Base-by-base conservation (phyloP, 768 basidiomycete species). In the Gautieria morchelliformis region DNA sequence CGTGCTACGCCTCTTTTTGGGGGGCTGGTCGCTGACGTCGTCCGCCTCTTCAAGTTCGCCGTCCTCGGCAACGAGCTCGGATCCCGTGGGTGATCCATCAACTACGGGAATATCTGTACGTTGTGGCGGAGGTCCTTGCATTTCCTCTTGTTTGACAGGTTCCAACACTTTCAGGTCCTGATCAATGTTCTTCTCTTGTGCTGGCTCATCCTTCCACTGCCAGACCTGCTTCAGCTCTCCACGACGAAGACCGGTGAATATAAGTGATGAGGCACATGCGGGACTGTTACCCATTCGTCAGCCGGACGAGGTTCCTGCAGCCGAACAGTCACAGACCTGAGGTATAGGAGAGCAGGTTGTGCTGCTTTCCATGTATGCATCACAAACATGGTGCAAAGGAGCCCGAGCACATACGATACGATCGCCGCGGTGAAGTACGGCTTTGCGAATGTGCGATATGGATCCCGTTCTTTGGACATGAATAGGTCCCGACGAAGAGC, bases 261-360 rank as follows among this genome's bases (percentile, higher is more conserved):
- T 59, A 63, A 93, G 85, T 8, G 87, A 80, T 52, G 84, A 59
- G 8, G 93, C 84, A 68, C 90, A 89, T 1, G 83, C 84, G 32
- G 89, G 90, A 65, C 86, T 88, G 51, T 9, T 30, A 55, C 35
- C 5, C n/a, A 49, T 48, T n/a, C 20, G 37, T 37, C 35, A 37
- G 45, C n/a, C 24, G 11, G 7, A 24, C 46, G 37, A 35, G n/a
- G n/a, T 35, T 30, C 37, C 14, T 17, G 24, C 32, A 40, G 24
- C 10, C 35, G 41, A 60, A 24, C 22, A 12, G 24, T 35, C 39
- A 20, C 80, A 65, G 63, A 87, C 88, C 87, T 88, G 60, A 99
- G 78, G 70, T 97, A 99, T 46, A 99, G 73, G 55, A 99, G 71
- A 1, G 95, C 95, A 1, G 95, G 95, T 64, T 99, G 95, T 3